phyloP scores from a whole-genome alignment of 345 rosid species.

The Linum trigynum region DNA sequence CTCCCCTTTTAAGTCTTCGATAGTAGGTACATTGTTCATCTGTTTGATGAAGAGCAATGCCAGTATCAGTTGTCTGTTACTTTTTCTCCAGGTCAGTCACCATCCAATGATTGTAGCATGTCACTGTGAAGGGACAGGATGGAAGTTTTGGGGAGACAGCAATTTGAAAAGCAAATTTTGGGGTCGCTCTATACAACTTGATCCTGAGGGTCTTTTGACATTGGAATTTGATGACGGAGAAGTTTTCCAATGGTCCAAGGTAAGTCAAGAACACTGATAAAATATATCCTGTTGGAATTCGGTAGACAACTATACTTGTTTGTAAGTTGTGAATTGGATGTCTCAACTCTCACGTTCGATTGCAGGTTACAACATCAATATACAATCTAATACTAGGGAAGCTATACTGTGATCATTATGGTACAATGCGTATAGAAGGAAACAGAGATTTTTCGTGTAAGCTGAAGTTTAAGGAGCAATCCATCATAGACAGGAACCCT shows the following conservation, averaged over 20 bases:
- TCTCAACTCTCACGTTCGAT: slow-evolving; percentile 4
- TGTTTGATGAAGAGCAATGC: too few species aligned
- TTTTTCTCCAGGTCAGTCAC: slow-evolving; percentile 80
- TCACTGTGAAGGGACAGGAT: slow-evolving; percentile 94
- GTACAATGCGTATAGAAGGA: slow-evolving; percentile 86
- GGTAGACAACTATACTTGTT: too few species aligned
- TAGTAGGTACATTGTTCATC: too few species aligned
- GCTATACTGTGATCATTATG: slow-evolving; percentile 92
- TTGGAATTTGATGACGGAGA: slow-evolving; percentile 93
- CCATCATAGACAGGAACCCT: slow-evolving; percentile 92
- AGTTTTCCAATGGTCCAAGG: slow-evolving; percentile 93
- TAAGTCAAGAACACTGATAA: slow-evolving; percentile 11
- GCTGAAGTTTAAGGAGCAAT: slow-evolving; percentile 96
- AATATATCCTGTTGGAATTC: background rate
- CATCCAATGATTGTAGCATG: slow-evolving; percentile 99
- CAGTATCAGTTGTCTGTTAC: slow-evolving; percentile 3
- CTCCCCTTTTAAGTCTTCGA: too few species aligned
- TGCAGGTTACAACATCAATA: slow-evolving; percentile 94
- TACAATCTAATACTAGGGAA: slow-evolving; percentile 97
- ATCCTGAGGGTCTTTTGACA: slow-evolving; percentile 86
- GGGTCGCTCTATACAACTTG: slow-evolving; percentile 98
- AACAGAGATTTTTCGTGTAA: slow-evolving; percentile 69
- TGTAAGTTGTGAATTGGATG: too few species aligned
- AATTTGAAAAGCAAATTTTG: slow-evolving; percentile 95
- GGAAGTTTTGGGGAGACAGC: slow-evolving; percentile 99